A percentile compares a stretch with the other conserved stretches of the same genome.
phyloP scores from a whole-genome alignment of 192 early-diverging fungal species.

The Dimargaris cristalligena region DNA sequence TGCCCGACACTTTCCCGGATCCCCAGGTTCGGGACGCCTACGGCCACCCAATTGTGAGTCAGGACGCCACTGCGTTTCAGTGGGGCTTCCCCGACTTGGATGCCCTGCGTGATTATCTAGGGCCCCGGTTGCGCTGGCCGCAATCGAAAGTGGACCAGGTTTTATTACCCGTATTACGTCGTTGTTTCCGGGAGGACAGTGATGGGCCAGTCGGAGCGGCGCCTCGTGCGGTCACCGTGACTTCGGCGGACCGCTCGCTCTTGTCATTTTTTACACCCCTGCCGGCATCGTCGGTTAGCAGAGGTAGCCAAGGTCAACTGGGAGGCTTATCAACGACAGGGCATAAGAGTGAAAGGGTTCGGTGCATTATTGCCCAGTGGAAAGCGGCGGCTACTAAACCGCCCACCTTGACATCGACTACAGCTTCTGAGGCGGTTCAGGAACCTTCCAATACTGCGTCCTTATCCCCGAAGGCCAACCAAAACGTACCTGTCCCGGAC shows the following conservation, averaged over 20 bases:
- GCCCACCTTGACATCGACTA: no score
- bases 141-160: constrained; percentile 22
- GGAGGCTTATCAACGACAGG: not conserved
- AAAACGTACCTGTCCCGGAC: no score
- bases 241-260: not conserved
- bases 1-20: constrained; percentile 71
- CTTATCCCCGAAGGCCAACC: no score
- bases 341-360: constrained; percentile 9
- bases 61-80: constrained; percentile 16
- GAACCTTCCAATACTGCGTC: no score
- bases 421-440: no score
- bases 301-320: not conserved
- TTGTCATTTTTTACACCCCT: not conserved
- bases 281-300: not conserved
- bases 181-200: no score
- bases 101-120: constrained; percentile 27
- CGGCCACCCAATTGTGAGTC: constrained; percentile 46
- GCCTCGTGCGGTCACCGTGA: no score
- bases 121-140: constrained; percentile 25
- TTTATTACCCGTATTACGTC: constrained; percentile 20
- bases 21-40: constrained; percentile 63
- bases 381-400: not conserved
- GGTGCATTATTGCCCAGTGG: constrained; percentile 2
- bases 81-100: constrained; percentile 30
- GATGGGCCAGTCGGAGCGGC: no score